Percentiles rank a stretch among this genome's conserved stretches.
Conservation (phyloP, 129 eudicot genomes). For the Arctium minus region DNA sequence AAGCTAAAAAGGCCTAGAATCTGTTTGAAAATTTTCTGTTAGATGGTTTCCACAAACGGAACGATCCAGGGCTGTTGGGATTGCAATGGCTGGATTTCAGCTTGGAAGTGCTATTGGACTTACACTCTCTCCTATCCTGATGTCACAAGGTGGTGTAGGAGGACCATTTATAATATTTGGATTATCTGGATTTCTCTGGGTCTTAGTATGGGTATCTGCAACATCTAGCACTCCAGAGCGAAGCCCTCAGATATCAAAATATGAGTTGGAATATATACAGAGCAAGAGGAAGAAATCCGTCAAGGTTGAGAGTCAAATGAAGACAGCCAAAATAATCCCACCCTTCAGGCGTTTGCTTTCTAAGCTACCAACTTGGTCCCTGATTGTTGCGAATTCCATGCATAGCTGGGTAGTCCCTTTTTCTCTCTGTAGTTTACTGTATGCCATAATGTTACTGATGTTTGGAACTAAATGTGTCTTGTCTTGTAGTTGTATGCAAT, state of each 20-base stretch:
- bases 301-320: conserved; percentile 31
- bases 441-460: neutral
- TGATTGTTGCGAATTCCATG: conserved; percentile 94
- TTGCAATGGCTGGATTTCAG: conserved; percentile 99
- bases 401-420: conserved; percentile 85
- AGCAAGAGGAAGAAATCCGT: conserved; percentile 36
- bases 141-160: conserved; percentile 93
- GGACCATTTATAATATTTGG: conserved; percentile 98
- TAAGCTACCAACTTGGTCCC: conserved; percentile 92
- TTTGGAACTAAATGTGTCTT: neutral
- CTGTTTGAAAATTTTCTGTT: conserved; percentile 12
- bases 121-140: conserved; percentile 91
- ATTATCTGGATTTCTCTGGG: conserved; percentile 83
- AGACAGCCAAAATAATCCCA: conserved; percentile 60
- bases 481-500: neutral
- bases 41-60: conserved; percentile 98
- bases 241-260: conserved; percentile 68
- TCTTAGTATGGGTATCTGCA: conserved; percentile 94
- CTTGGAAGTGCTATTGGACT: conserved; percentile 99
- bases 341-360: conserved; percentile 89
- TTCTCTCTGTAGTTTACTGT: conserved; percentile 15
- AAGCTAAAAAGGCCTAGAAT: neutral
- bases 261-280: conserved; percentile 72
- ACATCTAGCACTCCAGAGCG: conserved; percentile 88
- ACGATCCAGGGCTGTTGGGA: conserved; percentile 90